phyloP scores from a whole-genome alignment of 345 rosid genomes.

The Camelina neglecta region DNA sequence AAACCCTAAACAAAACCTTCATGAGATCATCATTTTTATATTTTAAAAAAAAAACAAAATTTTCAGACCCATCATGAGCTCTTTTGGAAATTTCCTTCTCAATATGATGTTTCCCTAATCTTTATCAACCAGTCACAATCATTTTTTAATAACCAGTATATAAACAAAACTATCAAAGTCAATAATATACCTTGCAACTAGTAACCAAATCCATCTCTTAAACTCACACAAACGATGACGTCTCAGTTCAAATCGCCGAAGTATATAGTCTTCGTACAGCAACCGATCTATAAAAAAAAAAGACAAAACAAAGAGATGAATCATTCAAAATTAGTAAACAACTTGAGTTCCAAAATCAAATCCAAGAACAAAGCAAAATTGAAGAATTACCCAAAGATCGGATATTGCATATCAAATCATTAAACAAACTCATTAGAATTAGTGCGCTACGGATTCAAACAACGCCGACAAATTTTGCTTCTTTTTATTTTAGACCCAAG shows the following conservation, averaged over 20 bases:
- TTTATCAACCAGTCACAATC: background rate
- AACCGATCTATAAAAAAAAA: conserved; percentile 49
- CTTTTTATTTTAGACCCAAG: background rate
- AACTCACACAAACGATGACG: conserved; percentile 3
- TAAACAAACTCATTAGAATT: background rate
- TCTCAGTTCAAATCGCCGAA: conserved; percentile 41
- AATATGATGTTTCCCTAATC: background rate
- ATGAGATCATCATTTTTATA: background rate
- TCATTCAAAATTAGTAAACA: conserved; percentile 2
- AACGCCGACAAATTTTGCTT: conserved; percentile 33
- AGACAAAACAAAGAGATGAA: background rate
- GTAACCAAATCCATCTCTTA: conserved; percentile 75
- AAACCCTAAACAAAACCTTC: background rate
- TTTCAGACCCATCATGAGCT: background rate
- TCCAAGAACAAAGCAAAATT: background rate
- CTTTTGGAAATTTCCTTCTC: background rate
- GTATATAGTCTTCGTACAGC: conserved; percentile 42
- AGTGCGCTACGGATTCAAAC: conserved; percentile 50
- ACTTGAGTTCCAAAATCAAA: background rate
- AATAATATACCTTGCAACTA: conserved; percentile 77
- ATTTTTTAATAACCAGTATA: background rate
- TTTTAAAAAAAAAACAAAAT: background rate
- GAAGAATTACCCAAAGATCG: conserved; percentile 41
- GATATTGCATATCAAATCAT: conserved; percentile 38
- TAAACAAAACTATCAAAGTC: background rate